Conservation (phyloP, 768 basidiomycete genomes). For the Trametopsis cervina region DNA sequence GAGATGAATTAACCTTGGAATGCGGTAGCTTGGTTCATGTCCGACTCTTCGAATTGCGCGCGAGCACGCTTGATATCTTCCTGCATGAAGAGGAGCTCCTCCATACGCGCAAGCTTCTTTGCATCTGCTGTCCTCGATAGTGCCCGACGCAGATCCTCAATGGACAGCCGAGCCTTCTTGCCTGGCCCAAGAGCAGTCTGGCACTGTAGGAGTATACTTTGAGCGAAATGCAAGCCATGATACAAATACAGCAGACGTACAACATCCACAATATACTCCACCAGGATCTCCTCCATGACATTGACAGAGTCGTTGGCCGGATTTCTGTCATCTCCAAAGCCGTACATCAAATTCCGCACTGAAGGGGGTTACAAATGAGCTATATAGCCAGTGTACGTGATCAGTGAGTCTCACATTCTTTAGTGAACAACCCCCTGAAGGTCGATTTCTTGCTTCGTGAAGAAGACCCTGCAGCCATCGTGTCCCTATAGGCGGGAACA, state of each 20-base stretch:
- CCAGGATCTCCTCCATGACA: slow-evolving; percentile 90
- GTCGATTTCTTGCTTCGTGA: slow-evolving; percentile 52
- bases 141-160: slow-evolving; percentile 79
- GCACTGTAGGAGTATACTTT: no score
- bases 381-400: slow-evolving; percentile 10
- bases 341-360: slow-evolving; percentile 89
- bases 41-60: slow-evolving; percentile 63
- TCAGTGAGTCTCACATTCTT: slow-evolving; percentile 56
- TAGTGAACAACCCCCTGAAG: slow-evolving; percentile 69
- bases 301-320: slow-evolving; percentile 83
- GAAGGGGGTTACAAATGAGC: no score
- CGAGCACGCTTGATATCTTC: slow-evolving; percentile 89
- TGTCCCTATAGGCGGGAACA: slow-evolving; percentile 49
- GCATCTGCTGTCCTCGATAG: slow-evolving; percentile 82
- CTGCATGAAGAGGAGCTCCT: slow-evolving; percentile 89
- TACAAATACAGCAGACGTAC: slow-evolving; percentile 40
- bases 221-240: no score
- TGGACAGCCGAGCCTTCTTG: slow-evolving; percentile 67
- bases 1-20: not conserved
- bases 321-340: slow-evolving; percentile 88
- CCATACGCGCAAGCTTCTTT: slow-evolving; percentile 88
- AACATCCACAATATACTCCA: slow-evolving; percentile 86
- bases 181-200: slow-evolving; percentile 64
- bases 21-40: slow-evolving; percentile 34
- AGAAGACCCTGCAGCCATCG: slow-evolving; percentile 31